Base-by-base conservation (phyloP, 2,329 filamentous ascomycete species). In the Ilyonectria mors-panacis region DNA sequence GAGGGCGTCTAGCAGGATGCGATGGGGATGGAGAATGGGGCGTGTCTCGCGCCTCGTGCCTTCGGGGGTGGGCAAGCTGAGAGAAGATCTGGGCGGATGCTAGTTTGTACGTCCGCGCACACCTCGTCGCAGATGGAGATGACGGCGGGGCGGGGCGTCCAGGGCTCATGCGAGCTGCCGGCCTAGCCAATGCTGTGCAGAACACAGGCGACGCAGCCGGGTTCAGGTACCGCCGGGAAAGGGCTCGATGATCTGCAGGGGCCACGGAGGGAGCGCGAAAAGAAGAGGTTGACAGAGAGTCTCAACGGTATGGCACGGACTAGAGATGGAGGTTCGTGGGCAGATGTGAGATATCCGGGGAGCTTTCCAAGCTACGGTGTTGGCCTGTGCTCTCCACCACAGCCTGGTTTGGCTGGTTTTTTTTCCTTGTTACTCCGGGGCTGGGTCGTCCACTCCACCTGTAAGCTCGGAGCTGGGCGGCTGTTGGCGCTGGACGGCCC, bases 161-260 rank as follows among this genome's bases (percentile, higher is more conserved):
- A 70, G 69, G 73, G 70, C 73, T 73, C 69, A 72, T 72, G 69
- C 73, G 67, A 73, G 72, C 64, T 69, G 61, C 69, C 66, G 63
- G 55, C 26, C 72, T 76, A 81, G 75, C 82, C 83, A 85, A 85
- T 85, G 81, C 78, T 78, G 76, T 81, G 81, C 78, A 82, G 78
- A 55, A 81, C 79, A 82, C 81, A 82, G 80, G 78, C 78, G 74
- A 76, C 67, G 48, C 12, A 62, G 50, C 44, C 57, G 58, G 33
- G 33, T 51, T 53, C 60, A 23, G 50, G 33, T 61, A 42, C 53
- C 39, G 44, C 30, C 56, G 55, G 28, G 30, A 51, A 56, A 23
- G n/a, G 12, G 33, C 21, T 21, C 26, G 51, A 45, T 56, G 63
- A 45, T 65, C 44, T 47, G 51, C 57, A 57, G 51, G 44, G 39